These are phyloP conservation scores for Leccinum rimulosum DNA, from an alignment of 768 basidiomycete species.

Conservation along the genomic window DNA sequence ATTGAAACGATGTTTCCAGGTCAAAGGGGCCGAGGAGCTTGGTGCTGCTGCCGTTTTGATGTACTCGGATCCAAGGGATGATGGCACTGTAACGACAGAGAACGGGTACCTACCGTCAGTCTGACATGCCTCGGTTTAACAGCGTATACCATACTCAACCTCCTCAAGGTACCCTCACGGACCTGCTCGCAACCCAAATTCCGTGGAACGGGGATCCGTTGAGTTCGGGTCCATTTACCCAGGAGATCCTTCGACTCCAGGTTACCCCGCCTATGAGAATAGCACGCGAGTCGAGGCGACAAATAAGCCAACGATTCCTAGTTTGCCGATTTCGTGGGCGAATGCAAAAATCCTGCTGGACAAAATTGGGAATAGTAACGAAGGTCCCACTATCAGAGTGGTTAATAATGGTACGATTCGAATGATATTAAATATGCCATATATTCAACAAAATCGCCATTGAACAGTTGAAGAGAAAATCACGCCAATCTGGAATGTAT, in stretches of 20 bases:
- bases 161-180: too few species aligned
- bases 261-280: conserved; percentile 82
- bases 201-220: too few species aligned
- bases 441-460: too few species aligned
- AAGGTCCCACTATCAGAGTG: conserved; percentile 42
- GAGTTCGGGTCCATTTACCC: too few species aligned
- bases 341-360: conserved; percentile 71
- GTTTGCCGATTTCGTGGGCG: conserved; percentile 83
- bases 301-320: conserved; percentile 75
- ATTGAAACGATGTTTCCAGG: conserved; percentile 37
- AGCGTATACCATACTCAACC: conserved; percentile 27
- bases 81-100: too few species aligned
- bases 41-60: too few species aligned
- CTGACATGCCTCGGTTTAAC: too few species aligned
- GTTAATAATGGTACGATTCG: conserved; percentile 50
- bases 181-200: too few species aligned
- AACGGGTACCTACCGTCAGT: too few species aligned
- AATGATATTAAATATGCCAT: too few species aligned
- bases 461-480: conserved; percentile 68
- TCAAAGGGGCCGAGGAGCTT: conserved; percentile 88
- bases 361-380: conserved; percentile 38
- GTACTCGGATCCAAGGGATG: too few species aligned
- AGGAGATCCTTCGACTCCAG: too few species aligned
- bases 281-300: conserved; percentile 57
- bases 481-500: conserved; percentile 89